phyloP scores from a whole-genome alignment of 176 grass and related monocot species.

The Paspalum notatum region DNA sequence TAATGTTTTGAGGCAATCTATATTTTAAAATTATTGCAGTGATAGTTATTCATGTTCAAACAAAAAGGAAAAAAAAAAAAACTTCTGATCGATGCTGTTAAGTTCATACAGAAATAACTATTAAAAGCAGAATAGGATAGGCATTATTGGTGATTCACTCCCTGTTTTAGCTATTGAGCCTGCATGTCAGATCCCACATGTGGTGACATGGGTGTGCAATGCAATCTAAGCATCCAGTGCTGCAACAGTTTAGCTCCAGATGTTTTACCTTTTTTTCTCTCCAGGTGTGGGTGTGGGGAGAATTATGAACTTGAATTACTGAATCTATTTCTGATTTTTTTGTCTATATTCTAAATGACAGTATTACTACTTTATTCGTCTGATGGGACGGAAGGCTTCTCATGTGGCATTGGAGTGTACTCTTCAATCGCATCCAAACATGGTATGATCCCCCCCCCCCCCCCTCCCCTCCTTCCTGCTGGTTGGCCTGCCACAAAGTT shows the following conservation, averaged over 20 bases:
- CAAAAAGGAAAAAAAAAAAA: conserved; percentile 2
- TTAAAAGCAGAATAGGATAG: not conserved
- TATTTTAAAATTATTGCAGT: not conserved
- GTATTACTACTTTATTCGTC: conserved; percentile 99
- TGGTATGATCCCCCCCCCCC: conserved; percentile 55
- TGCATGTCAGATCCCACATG: conserved; percentile 7
- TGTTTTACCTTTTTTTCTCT: not conserved
- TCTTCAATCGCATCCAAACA: conserved; percentile 98
- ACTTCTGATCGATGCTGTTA: conserved; percentile 6
- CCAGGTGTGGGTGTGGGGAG: too few species aligned
- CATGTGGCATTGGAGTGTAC: conserved; percentile 97
- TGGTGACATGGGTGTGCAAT: not conserved
- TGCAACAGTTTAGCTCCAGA: not conserved
- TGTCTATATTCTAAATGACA: conserved; percentile 49
- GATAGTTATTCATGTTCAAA: not conserved
- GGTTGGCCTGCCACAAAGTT: not conserved
- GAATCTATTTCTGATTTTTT: conserved; percentile 29
- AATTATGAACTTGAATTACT: conserved; percentile 17
- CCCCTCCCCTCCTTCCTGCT: conserved; percentile 13
- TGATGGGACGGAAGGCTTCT: conserved; percentile 99
- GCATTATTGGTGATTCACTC: not conserved
- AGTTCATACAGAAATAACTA: conserved; percentile 5
- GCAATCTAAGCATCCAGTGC: not conserved
- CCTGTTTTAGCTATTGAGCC: not conserved
- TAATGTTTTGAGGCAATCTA: not conserved